Base-by-base conservation (phyloP, 371 early-diverging fungal species). In the Rhizopus arrhizus region DNA sequence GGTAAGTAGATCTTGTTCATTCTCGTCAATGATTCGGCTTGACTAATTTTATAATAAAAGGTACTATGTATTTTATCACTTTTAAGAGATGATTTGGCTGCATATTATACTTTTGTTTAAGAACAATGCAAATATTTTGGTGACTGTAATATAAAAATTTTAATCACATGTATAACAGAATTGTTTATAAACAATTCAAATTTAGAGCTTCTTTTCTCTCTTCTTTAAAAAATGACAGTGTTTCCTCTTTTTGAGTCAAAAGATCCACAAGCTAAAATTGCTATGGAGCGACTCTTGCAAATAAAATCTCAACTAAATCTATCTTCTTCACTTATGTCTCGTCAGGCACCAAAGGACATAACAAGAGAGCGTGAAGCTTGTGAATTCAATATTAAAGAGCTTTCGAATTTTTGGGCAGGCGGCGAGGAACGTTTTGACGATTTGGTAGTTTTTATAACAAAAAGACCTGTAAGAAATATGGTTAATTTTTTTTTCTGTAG, bases 361-460 rank as follows among this genome's bases (percentile, higher is more conserved):
- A 52, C 58, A 28, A n/a, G 64, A 43, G 88, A 87, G 50, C 77
- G 88, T 33, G 78, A 79, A 32, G 72, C 75, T 46, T 82, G 85
- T 28, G 72, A 77, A 1, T 87, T 87, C 65, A 68, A 80, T 62
- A 75, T 85, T 52, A 70, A 78, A 42, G 77, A 66, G 6, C 73
- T 87, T 65, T 64, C 78, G 42, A 64, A 73, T 34, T 70, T 81
- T 46, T 78, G 75, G 58, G 59, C 66, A 22, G 84, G 85, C 4
- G 81, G 84, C 56, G 67, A 76, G 56, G 77, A 84, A 48, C 58
- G 63, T 35, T 75, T 84, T 85, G 74, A 59, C 53, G 1, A 40
- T 4, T 5, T 16, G 5, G 52, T 51, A 28, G 1, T 6, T 34
- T 16, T 13, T 8, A 13, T 13, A 13, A 12, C 22, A 46, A 11